phyloP scores from a whole-genome alignment of 495 filamentous ascomycete genomes.

The Lasiosphaeriaceae sp. region DNA sequence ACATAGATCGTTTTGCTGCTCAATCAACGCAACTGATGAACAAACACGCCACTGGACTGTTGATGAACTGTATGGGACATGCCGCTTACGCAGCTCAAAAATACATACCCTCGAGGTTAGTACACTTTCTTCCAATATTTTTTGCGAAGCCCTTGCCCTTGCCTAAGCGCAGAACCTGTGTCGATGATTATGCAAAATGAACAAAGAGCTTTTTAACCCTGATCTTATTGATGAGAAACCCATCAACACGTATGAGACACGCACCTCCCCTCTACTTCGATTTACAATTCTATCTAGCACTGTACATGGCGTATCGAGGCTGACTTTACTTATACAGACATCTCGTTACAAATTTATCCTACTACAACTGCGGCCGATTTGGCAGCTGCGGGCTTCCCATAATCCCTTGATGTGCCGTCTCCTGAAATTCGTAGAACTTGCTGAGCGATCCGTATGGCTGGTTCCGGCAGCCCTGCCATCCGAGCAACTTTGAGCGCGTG shows the following conservation, averaged over 20 bases:
- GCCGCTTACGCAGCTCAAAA: neutral
- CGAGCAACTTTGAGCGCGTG: slow-evolving; percentile 92
- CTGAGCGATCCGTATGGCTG: slow-evolving; percentile 55
- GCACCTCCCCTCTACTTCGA: slow-evolving; percentile 6
- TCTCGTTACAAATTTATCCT: neutral
- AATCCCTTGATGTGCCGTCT: slow-evolving; percentile 6
- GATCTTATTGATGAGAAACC: slow-evolving; percentile 44
- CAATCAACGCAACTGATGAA: slow-evolving; percentile 39
- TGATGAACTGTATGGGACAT: neutral
- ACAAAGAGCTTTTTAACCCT: slow-evolving; percentile 58
- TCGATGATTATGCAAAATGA: slow-evolving; percentile 48
- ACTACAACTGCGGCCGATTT: slow-evolving; percentile 2
- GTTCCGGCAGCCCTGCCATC: slow-evolving; percentile 70
- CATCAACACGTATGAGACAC: slow-evolving; percentile 52
- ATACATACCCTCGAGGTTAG: slow-evolving; percentile 39
- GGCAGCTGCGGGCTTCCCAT: neutral
- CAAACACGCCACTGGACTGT: slow-evolving; percentile 10
- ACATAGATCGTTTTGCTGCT: slow-evolving; percentile 43
- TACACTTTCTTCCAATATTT: slow-evolving; percentile 15
- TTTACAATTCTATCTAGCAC: slow-evolving; percentile 14
- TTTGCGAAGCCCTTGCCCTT: neutral
- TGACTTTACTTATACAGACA: slow-evolving; percentile 19
- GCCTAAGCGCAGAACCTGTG: slow-evolving; percentile 26
- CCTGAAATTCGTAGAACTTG: slow-evolving; percentile 31
- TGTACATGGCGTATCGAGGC: slow-evolving; percentile 26